Conservation (phyloP, 768 basidiomycete species). For the Tulasnella sp. region DNA sequence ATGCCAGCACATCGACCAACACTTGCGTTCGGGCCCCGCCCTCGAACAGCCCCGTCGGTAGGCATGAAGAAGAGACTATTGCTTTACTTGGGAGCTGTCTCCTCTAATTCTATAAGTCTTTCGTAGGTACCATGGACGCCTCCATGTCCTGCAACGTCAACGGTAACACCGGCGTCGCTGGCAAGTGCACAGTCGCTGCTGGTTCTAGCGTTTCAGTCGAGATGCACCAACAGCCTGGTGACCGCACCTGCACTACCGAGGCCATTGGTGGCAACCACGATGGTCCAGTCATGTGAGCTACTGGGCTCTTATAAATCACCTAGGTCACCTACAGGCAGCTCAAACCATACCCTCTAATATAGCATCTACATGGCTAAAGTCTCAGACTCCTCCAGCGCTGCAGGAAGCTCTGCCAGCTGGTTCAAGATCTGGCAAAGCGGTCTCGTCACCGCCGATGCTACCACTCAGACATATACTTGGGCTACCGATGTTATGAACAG, state of each 20-base stretch:
- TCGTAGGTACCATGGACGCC: slow-evolving; percentile 33
- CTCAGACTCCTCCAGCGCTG: slow-evolving; percentile 46
- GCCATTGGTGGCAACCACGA: slow-evolving; percentile 54
- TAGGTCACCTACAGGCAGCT: neutral
- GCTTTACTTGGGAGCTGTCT: neutral
- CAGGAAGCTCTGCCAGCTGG: slow-evolving; percentile 46
- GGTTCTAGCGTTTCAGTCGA: slow-evolving; percentile 40
- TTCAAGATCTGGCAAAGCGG: slow-evolving; percentile 54
- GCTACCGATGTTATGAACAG: slow-evolving; percentile 31
- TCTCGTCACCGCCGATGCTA: slow-evolving; percentile 47
- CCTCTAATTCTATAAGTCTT: neutral
- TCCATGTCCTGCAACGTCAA: slow-evolving; percentile 51
- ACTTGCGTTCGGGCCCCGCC: slow-evolving; percentile 49
- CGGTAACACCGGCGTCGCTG: slow-evolving; percentile 37
- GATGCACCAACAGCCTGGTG: slow-evolving; percentile 53
- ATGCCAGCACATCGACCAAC: slow-evolving; percentile 47
- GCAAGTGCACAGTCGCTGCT: slow-evolving; percentile 43
- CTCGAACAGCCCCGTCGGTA: slow-evolving; percentile 47
- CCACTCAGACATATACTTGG: slow-evolving; percentile 17
- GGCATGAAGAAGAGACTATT: neutral
- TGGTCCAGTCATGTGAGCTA: slow-evolving; percentile 43
- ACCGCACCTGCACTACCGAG: slow-evolving; percentile 47
- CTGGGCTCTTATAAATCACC: slow-evolving; percentile 40
- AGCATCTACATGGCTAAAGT: slow-evolving; percentile 41
- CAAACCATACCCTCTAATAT: neutral